Conservation (phyloP, 2,329 filamentous ascomycete species). For the Sporothrix dimorphospora region DNA sequence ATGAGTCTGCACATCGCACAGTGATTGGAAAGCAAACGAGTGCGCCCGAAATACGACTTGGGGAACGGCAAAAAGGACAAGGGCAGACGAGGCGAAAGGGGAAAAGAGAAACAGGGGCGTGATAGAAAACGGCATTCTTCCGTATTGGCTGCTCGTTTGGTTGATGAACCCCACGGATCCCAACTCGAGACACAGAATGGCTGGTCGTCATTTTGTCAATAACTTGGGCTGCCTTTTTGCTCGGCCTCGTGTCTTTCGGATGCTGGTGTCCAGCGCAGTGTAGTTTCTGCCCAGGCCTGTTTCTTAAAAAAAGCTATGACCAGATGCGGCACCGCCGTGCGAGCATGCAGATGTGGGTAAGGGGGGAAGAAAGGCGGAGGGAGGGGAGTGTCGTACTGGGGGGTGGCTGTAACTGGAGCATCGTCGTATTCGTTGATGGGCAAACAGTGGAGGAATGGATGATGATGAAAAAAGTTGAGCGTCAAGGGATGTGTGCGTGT, state of each 20-base stretch:
- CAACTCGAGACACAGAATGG: conserved; percentile 22
- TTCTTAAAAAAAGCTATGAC: conserved; percentile 24
- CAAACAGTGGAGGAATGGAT: not conserved
- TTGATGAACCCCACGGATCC: conserved; percentile 24
- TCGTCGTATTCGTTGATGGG: conserved; percentile 13
- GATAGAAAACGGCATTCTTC: not conserved
- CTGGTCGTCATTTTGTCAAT: conserved; percentile 14
- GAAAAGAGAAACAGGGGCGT: not conserved
- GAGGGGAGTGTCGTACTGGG: conserved; percentile 18
- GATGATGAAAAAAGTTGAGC: conserved; percentile 15
- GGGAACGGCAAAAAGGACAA: conserved; percentile 1
- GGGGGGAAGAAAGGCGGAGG: conserved; percentile 9
- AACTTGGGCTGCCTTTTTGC: not conserved
- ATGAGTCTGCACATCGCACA: not conserved
- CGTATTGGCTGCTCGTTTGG: conserved; percentile 8
- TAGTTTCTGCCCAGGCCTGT: not conserved
- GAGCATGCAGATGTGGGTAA: conserved; percentile 24
- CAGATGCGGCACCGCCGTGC: conserved; percentile 29
- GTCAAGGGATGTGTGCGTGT: conserved; percentile 12
- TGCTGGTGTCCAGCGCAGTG: not conserved
- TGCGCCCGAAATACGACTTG: not conserved
- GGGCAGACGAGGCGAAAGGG: not conserved
- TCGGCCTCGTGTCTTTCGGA: conserved; percentile 2
- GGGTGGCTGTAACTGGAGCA: conserved; percentile 15
- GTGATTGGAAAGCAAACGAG: not conserved